Conservation (phyloP, 768 basidiomycete genomes). For the Psilocybe cubensis region DNA sequence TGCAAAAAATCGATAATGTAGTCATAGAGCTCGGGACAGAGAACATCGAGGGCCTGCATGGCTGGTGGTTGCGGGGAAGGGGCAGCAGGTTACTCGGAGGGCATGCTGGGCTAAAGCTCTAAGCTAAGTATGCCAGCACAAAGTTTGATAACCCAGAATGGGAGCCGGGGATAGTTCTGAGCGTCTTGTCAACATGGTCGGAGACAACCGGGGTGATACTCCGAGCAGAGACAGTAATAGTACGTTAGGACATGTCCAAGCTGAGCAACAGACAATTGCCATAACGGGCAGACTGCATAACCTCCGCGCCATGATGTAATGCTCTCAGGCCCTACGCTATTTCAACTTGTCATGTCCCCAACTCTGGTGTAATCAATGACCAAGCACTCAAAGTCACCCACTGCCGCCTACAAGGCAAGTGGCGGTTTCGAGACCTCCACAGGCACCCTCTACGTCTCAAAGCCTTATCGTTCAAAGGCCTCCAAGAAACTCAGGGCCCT, state of each 20-base stretch:
- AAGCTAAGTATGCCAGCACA: constrained; percentile 16
- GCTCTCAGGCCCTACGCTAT: neutral
- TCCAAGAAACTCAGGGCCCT: constrained; percentile 82
- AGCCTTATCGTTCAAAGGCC: constrained; percentile 71
- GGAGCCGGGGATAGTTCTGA: constrained; percentile 2
- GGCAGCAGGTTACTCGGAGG: neutral
- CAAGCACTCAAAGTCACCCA: neutral
- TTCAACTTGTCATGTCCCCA: neutral
- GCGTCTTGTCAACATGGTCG: neutral
- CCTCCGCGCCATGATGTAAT: neutral
- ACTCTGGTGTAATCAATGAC: neutral
- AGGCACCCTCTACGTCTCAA: constrained; percentile 76
- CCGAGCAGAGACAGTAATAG: constrained; percentile 3
- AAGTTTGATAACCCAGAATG: constrained; percentile 16
- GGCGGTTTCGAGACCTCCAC: constrained; percentile 56
- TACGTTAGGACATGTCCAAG: neutral
- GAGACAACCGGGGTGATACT: neutral
- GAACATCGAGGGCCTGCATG: constrained; percentile 14
- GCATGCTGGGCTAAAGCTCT: too few relatives aligned
- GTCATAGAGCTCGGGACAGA: constrained; percentile 27
- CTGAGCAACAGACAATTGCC: neutral
- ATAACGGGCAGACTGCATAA: neutral
- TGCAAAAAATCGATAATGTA: constrained; percentile 32
- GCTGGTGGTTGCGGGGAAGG: constrained; percentile 2
- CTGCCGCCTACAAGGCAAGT: constrained; percentile 31